Evolutionary conservation across 345 rosid species (phyloP).

Genomic region (Rhizophora apiculata): DNA sequence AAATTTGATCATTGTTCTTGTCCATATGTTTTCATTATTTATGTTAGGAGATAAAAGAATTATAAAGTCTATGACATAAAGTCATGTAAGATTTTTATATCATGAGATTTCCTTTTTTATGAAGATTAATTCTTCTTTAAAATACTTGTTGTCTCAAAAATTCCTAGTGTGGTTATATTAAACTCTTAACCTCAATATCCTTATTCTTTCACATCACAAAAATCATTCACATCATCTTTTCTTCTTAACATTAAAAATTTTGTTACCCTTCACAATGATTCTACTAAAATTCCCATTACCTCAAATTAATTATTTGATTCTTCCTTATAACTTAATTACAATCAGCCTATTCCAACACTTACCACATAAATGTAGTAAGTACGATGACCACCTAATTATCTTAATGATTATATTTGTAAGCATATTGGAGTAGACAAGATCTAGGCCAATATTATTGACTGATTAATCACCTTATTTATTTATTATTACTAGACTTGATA

Average conservation of each 20-base stretch:
- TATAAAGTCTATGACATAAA: not conserved
- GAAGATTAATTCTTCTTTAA: not conserved
- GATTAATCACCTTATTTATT: not conserved
- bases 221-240: no score
- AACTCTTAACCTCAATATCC: not conserved
- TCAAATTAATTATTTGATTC: no score
- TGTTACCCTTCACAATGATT: no score
- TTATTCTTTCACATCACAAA: not conserved
- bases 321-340: no score
- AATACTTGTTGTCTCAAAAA: not conserved
- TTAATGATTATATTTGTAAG: not conserved
- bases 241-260: no score
- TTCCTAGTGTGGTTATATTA: not conserved
- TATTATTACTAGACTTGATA: not conserved
- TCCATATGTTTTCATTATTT: not conserved
- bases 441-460: no score
- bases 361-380: not conserved
- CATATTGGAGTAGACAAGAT: not conserved
- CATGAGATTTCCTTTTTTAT: not conserved
- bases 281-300: no score
- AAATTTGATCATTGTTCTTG: not conserved
- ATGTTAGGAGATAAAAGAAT: not conserved
- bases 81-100: not conserved
- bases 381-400: not conserved
- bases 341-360: no score